These are phyloP conservation scores for Trichoderma simmonsii DNA, from an alignment of 2,329 filamentous ascomycete species.

Conservation along the genomic window DNA sequence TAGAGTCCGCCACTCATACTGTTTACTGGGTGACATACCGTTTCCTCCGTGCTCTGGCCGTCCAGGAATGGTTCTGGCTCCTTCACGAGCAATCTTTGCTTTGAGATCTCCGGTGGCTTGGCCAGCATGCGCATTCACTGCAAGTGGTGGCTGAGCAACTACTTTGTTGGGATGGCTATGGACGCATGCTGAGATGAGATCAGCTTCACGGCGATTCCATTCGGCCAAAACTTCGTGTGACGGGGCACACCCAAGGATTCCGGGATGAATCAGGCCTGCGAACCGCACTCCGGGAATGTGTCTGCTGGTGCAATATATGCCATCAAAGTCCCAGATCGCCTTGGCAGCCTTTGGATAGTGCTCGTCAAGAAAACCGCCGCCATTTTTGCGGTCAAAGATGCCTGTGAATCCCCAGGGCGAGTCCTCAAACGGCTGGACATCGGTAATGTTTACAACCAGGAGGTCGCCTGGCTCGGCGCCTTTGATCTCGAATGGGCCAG, in stretches of 20 bases:
- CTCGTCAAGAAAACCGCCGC: constrained; percentile 85
- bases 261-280: constrained; percentile 84
- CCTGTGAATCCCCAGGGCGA: constrained; percentile 90
- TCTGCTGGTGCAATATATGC: constrained; percentile 71
- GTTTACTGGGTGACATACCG: neutral
- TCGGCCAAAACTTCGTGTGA: constrained; percentile 71
- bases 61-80: constrained; percentile 80
- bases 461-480: constrained; percentile 82
- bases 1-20: neutral
- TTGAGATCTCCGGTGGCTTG: constrained; percentile 55
- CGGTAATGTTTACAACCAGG: constrained; percentile 84
- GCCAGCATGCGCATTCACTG: constrained; percentile 71
- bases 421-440: constrained; percentile 83
- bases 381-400: constrained; percentile 75
- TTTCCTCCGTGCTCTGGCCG: constrained; percentile 86
- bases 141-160: constrained; percentile 75
- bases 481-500: constrained; percentile 84
- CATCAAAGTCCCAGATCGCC: constrained; percentile 57
- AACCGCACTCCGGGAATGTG: constrained; percentile 88
- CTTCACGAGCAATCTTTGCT: constrained; percentile 69
- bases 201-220: constrained; percentile 81
- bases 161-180: constrained; percentile 59
- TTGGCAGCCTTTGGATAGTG: constrained; percentile 77
- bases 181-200: constrained; percentile 62
- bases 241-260: constrained; percentile 86